Evolutionary conservation across 2,329 filamentous ascomycete species (phyloP).

Genomic region (Scleromitrula shiraiana): DNA sequence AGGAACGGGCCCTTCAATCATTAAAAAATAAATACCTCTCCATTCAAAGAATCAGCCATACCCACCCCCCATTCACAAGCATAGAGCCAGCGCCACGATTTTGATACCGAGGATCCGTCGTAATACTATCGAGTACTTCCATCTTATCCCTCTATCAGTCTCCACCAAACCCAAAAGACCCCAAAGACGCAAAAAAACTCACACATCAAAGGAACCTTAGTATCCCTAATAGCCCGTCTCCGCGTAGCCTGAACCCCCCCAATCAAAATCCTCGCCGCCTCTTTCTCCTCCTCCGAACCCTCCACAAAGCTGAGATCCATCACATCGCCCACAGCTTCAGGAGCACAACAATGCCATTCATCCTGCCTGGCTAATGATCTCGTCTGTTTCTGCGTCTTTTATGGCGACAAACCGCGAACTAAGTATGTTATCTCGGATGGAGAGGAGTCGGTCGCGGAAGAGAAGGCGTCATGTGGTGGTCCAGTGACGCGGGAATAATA

Average conservation of each 20-base stretch:
- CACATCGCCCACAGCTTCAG: neutral
- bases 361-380: neutral
- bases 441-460: neutral
- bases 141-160: neutral
- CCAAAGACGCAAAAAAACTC: neutral
- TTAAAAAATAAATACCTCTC: neutral
- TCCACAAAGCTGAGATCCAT: neutral
- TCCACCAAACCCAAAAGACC: neutral
- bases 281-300: neutral
- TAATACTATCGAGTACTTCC: neutral
- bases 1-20: neutral
- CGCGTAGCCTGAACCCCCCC: neutral
- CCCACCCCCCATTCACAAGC: conserved; percentile 20
- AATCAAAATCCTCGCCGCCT: neutral
- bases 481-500: neutral
- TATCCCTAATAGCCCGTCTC: neutral
- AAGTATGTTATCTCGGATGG: neutral
- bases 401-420: neutral
- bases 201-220: neutral
- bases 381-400: neutral
- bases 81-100: conserved; percentile 22
- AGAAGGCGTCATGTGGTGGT: neutral
- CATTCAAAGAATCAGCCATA: neutral
- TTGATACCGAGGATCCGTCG: conserved; percentile 19
- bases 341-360: neutral